phyloP scores from a whole-genome alignment of 768 basidiomycete species.

The Inosperma sp. region DNA sequence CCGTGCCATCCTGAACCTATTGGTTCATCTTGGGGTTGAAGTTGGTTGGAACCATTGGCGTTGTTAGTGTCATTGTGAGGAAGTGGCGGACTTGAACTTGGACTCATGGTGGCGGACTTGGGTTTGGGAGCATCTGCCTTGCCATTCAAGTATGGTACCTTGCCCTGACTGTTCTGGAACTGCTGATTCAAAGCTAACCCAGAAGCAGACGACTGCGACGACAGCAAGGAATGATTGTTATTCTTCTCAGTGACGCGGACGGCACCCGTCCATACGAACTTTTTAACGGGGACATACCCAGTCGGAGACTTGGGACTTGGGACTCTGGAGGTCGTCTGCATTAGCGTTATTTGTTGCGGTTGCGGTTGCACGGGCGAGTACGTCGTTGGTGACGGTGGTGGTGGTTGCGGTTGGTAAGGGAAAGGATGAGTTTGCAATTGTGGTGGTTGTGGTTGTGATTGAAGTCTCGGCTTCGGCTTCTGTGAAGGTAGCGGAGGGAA shows the following conservation, averaged over 20 bases:
- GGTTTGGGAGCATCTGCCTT: too few relatives aligned
- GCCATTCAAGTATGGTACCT: too few relatives aligned
- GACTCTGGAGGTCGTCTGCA: conserved; percentile 43
- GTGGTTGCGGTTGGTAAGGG: not conserved
- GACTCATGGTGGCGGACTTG: too few relatives aligned
- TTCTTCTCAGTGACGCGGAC: conserved; percentile 19
- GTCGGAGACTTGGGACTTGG: conserved; percentile 56
- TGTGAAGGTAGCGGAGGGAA: too few relatives aligned
- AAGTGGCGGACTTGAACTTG: not conserved
- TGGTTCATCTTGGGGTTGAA: conserved; percentile 17
- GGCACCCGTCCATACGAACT: conserved; percentile 62
- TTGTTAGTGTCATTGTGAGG: not conserved
- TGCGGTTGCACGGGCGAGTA: not conserved
- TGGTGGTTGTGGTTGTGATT: too few relatives aligned
- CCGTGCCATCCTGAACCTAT: conserved; percentile 69
- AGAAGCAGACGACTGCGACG: too few relatives aligned
- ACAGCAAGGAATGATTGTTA: not conserved
- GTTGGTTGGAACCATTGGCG: not conserved
- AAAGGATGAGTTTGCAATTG: too few relatives aligned
- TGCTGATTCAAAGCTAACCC: too few relatives aligned
- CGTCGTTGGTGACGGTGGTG: not conserved
- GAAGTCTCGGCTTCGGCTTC: too few relatives aligned
- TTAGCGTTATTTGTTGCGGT: conserved; percentile 40
- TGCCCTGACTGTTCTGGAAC: too few relatives aligned
- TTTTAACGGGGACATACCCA: conserved; percentile 56